Base-by-base conservation (phyloP, 352 stramenopile genomes). In the Phytophthora fragariaefolia region DNA sequence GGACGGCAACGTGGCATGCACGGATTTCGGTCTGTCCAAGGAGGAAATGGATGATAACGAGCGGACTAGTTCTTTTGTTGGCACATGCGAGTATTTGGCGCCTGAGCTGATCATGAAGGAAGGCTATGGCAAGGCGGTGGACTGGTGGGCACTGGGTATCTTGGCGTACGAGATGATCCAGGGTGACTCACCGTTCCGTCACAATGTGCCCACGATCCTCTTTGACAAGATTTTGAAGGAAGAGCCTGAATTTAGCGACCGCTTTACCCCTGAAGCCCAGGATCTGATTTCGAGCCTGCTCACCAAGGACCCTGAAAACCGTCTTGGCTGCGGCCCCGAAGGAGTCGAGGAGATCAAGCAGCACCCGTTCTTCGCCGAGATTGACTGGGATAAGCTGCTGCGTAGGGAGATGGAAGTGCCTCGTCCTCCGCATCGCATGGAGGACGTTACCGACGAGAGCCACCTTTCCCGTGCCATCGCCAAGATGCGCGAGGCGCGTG, bases 161-260 rank as follows among this genome's bases (percentile, higher is more conserved):
- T 73, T 92, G 50, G 73, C 80, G 58, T 92, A 80, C 60, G 83
- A 92, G 32, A 89, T 92, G 79, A 87, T 92, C 59, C 79, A 89
- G 62, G 83, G 83, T 34, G 79, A 90, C 65, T 90, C 83, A 22
- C 83, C 83, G 2, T 92, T 92, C 70, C 80, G 80, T 56, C 83
- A 91, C 58, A 80, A 86, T 30, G 77, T 85, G 17, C 74, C 81
- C 27, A 83, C 76, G 17, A 73, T 91, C n/a, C 58, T 91, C 26
- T 91, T 91, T 66, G 83, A 91, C 58, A 91, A 90, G 77, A 91
- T 91, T 64, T 66, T 90, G 53, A 87, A 87, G 68, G 83, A 91
- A 40, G 83, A 91, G 53, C 76, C 80, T 8, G 71, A 87, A 28
- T 91, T 91, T 48, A 89, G 73, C 52, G 81, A 90, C 26, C 80